Evolutionary conservation across 495 filamentous ascomycete species (phyloP).

Genomic region (Penicillium roqueforti): DNA sequence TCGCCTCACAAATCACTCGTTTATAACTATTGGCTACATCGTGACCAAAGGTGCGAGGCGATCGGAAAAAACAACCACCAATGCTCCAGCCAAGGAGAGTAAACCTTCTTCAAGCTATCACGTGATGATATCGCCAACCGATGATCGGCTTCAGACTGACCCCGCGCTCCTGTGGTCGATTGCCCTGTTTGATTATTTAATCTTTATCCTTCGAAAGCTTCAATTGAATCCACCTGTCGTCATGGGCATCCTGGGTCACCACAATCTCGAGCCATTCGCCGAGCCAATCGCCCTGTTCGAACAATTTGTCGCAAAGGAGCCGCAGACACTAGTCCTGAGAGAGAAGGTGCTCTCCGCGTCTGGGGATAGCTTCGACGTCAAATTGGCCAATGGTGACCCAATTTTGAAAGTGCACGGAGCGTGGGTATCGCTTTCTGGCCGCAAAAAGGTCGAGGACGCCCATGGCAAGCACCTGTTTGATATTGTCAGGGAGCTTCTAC

Average conservation of each 20-base stretch:
- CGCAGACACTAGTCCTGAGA: constrained; percentile 48
- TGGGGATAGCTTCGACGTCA: constrained; percentile 55
- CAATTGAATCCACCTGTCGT: background rate
- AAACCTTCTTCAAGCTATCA: no score
- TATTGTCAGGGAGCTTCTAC: constrained; percentile 48
- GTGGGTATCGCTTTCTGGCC: constrained; percentile 33
- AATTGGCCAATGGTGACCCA: constrained; percentile 37
- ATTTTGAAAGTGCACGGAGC: constrained; percentile 52
- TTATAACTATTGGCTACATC: no score
- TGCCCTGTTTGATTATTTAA: background rate
- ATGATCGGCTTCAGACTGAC: background rate
- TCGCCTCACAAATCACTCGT: no score
- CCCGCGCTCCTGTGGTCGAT: background rate
- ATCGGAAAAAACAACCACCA: no score
- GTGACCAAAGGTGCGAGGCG: no score
- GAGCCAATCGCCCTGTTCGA: constrained; percentile 45
- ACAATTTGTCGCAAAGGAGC: constrained; percentile 42
- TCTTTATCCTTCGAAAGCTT: background rate
- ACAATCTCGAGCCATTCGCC: constrained; percentile 16
- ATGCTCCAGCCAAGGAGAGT: no score
- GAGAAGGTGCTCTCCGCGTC: constrained; percentile 53
- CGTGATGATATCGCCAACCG: background rate
- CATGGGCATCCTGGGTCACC: constrained; percentile 19
- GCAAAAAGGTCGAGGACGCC: constrained; percentile 47
- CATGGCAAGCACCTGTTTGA: constrained; percentile 47